A percentile compares a stretch with the other conserved stretches of the same genome.
Conservation (phyloP, 2,329 filamentous ascomycete species). For the Penicillium sp. region DNA sequence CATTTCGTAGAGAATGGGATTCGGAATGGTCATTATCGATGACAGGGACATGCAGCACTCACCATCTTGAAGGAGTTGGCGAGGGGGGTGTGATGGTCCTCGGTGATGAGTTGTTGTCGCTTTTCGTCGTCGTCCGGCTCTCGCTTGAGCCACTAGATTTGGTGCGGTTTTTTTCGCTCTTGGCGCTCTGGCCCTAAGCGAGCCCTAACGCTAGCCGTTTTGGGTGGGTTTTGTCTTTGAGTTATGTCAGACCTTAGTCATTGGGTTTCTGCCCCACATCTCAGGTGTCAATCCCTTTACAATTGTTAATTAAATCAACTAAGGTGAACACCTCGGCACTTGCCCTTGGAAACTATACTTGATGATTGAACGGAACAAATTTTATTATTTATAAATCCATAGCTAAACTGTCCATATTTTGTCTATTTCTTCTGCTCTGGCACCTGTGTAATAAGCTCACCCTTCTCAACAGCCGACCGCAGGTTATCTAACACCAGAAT, state of each 20-base stretch:
- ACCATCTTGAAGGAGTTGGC: constrained; percentile 50
- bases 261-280: background rate
- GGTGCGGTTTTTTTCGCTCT: constrained; percentile 45
- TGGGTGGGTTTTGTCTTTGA: constrained; percentile 5
- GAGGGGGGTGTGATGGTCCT: constrained; percentile 44
- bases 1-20: constrained; percentile 17
- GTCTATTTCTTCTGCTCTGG: constrained; percentile 55
- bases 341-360: background rate
- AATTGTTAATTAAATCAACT: background rate
- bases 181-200: constrained; percentile 42
- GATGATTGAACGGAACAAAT: background rate
- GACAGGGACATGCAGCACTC: constrained; percentile 32
- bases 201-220: constrained; percentile 43
- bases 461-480: constrained; percentile 56
- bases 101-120: constrained; percentile 43
- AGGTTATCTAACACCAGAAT: constrained; percentile 59
- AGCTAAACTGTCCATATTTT: background rate
- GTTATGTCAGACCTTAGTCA: constrained; percentile 18
- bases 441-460: constrained; percentile 60
- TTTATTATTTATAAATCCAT: background rate
- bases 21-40: constrained; percentile 10
- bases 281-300: background rate
- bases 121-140: constrained; percentile 39
- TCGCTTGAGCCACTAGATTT: constrained; percentile 34
- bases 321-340: background rate